Evolutionary conservation across 306 rosid species (phyloP).

Genomic region (Cucumis hystrix): DNA sequence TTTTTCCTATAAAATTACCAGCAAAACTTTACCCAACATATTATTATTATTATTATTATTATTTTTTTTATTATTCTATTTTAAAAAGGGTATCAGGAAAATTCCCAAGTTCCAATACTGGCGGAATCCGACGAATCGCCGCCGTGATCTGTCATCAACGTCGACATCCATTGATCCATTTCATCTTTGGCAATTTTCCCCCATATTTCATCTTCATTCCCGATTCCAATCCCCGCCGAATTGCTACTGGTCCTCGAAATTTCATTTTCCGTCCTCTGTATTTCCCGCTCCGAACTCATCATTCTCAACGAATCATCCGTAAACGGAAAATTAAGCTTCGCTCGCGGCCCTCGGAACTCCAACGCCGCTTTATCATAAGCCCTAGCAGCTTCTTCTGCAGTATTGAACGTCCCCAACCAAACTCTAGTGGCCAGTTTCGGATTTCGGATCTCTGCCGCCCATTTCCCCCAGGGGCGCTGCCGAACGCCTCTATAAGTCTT

Average conservation of each 20-base stretch:
- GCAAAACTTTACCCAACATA: background rate
- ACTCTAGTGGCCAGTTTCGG: slow-evolving; percentile 58
- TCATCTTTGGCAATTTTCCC: slow-evolving; percentile 33
- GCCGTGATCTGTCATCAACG: slow-evolving; percentile 28
- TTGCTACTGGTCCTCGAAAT: background rate
- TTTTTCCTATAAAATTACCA: background rate
- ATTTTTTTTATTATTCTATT: too few relatives aligned
- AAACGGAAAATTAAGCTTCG: slow-evolving; percentile 77
- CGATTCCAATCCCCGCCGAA: background rate
- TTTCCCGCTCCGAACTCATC: background rate
- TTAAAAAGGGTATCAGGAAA: too few relatives aligned
- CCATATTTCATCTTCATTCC: slow-evolving; percentile 30
- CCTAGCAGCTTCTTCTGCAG: slow-evolving; percentile 76
- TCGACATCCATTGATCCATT: slow-evolving; percentile 24
- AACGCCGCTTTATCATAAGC: slow-evolving; percentile 78
- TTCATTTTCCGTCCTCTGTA: slow-evolving; percentile 3
- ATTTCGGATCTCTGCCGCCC: slow-evolving; percentile 90
- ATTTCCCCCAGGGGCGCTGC: slow-evolving; percentile 94
- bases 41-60: too few relatives aligned
- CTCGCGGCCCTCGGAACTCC: slow-evolving; percentile 86
- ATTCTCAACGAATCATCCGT: slow-evolving; percentile 30
- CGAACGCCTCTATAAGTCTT: slow-evolving; percentile 82
- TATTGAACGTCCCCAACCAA: slow-evolving; percentile 74
- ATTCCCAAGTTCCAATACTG: background rate
- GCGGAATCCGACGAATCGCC: slow-evolving; percentile 45